Evolutionary conservation across 108 stramenopile species (phyloP).

Genomic region (Cyclostephanos invisitatus): DNA sequence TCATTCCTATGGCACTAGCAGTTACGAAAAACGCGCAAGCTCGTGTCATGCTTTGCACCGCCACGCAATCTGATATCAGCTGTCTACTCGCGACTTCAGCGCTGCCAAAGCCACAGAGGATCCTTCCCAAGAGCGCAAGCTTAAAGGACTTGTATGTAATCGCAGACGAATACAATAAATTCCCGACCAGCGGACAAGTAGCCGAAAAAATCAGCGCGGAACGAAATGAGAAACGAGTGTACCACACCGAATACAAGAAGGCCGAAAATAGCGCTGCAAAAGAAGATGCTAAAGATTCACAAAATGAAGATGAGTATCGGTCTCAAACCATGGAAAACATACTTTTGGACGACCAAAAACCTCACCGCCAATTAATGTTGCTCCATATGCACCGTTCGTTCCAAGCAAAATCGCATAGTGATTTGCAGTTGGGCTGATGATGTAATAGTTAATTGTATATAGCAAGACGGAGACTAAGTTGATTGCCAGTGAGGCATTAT

Average conservation of each 20-base stretch:
- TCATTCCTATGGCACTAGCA: slow-evolving; percentile 56
- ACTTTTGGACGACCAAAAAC: not conserved
- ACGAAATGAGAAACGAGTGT: slow-evolving; percentile 54
- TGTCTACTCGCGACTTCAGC: slow-evolving; percentile 71
- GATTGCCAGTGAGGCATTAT: slow-evolving; percentile 49
- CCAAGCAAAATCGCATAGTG: slow-evolving; percentile 51
- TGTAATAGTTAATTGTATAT: slow-evolving; percentile 79
- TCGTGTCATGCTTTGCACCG: slow-evolving; percentile 57
- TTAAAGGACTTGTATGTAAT: slow-evolving; percentile 52
- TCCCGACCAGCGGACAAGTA: slow-evolving; percentile 60
- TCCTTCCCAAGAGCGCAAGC: slow-evolving; percentile 62
- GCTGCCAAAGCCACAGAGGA: slow-evolving; percentile 67
- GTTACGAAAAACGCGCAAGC: slow-evolving; percentile 66
- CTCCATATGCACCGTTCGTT: slow-evolving; percentile 6
- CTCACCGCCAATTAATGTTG: slow-evolving; percentile 12
- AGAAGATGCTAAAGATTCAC: slow-evolving; percentile 35
- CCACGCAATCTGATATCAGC: slow-evolving; percentile 56
- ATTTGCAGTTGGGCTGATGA: slow-evolving; percentile 67
- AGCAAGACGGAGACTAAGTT: slow-evolving; percentile 63
- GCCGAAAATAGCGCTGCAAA: slow-evolving; percentile 68
- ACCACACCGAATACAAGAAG: slow-evolving; percentile 69
- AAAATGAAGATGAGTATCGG: not conserved
- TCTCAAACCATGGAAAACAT: not conserved
- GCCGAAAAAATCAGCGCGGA: slow-evolving; percentile 62
- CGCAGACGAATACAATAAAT: slow-evolving; percentile 51